Base-by-base conservation (phyloP, 1,284 basidiomycete species). In the Microbotryum intermedium region DNA sequence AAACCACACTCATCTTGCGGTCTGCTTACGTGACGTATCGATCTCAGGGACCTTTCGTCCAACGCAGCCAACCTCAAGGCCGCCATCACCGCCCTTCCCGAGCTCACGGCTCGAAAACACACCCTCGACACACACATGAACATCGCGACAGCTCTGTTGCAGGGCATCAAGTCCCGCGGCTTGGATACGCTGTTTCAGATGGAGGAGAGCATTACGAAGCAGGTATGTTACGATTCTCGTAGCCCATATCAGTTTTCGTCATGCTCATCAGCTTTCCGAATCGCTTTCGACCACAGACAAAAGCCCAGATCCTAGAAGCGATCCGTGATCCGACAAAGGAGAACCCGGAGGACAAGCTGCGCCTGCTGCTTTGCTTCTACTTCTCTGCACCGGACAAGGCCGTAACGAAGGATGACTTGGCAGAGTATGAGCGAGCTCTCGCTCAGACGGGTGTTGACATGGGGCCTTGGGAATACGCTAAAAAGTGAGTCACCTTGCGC, bases 121-220 rank as follows among this genome's bases (percentile, higher is more conserved):
- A 94, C 90, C 2, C 82, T 99, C 42, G 95, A 99, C 74, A 92
- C 94, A 1, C 94, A 98, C 72, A 98, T 98, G 93, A 97, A 98
- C 77, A 97, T 99, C 58, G 95, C 95, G 39, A 97, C 94, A 3
- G 87, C 94, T 8, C 78, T 99, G 18, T 78, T 99, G 30, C 92
- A 95, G 74, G 86, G 97, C 23, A 97, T 99, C 79, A 97, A 97
- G 78, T 84, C 86, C 66, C 84, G 95, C 50, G 91, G 90, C 7
- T 79, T 99, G 26, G 95, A 99, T 74, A 94, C 94, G 69, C 80
- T 98, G 20, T 98, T 97, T 79, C 93, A 94, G 74, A 85, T 87
- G 26, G 95, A 99, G 77, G 95, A 99, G 75, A 83, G 84, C 6
- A 90, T 90, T 60, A 79, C 80, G 30, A 90, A 90, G 73, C 89